These are phyloP conservation scores for Nakaseomyces delphensis DNA, from an alignment of 1,139 yeast genomes.

Conservation along the genomic window DNA sequence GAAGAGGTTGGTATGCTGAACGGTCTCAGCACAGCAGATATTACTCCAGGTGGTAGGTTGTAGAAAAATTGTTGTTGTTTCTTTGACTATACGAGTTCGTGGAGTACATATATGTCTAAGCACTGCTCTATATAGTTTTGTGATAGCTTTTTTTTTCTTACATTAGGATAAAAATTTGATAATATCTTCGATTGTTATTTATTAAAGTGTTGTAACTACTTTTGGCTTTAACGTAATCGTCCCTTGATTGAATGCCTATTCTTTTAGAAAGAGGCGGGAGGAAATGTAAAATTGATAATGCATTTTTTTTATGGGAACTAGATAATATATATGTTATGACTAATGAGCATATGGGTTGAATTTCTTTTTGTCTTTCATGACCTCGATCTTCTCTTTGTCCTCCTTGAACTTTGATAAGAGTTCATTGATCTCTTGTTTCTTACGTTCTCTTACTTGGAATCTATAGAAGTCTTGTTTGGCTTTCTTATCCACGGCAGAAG, in stretches of 20 bases:
- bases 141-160: too few relatives aligned
- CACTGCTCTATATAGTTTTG: too few relatives aligned
- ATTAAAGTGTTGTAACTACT: too few relatives aligned
- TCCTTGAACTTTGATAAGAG: conserved; percentile 73
- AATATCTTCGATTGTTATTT: too few relatives aligned
- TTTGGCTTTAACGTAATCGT: too few relatives aligned
- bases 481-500: conserved; percentile 54
- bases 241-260: too few relatives aligned
- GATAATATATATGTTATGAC: not conserved
- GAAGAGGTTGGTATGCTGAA: conserved; percentile 25
- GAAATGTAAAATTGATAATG: too few relatives aligned
- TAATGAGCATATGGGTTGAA: conserved; percentile 65
- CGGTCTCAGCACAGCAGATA: conserved; percentile 7
- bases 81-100: not conserved
- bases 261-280: too few relatives aligned
- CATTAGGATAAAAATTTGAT: too few relatives aligned
- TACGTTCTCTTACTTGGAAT: conserved; percentile 89
- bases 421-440: conserved; percentile 87
- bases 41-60: conserved; percentile 30
- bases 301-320: too few relatives aligned
- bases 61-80: conserved; percentile 5
- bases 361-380: conserved; percentile 70
- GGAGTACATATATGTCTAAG: too few relatives aligned
- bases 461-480: conserved; percentile 90
- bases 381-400: conserved; percentile 77